Base-by-base conservation (phyloP, 2,329 filamentous ascomycete genomes). In the Lecanicillium sp. region DNA sequence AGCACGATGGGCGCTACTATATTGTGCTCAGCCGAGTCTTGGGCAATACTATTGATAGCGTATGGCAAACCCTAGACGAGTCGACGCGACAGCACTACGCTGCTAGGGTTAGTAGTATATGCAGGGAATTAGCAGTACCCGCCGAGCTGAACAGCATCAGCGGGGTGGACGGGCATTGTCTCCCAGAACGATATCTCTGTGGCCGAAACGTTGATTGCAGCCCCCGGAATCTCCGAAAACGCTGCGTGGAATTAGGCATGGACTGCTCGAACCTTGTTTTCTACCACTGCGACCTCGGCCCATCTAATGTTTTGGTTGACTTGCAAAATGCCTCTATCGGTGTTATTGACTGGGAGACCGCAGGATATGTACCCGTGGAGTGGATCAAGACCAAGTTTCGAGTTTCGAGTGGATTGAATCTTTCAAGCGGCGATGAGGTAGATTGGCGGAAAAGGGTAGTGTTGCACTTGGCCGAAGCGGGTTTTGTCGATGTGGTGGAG, bases 341-440 rank as follows among this genome's bases (percentile, higher is more conserved):
- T 2, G 52, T 57, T 14, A 55, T 58, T 17, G 50, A 58, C 32
- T 58, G 51, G 53, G 54, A 59, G 37, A 47, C 45, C 31, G 51
- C 53, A 29, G 53, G 55, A 3, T 58, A 48, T 30, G 44, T 57
- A n/a, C 53, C 55, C 3, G 45, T 27, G 8, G 52, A 54, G 34
- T 60, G 51, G 52, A 48, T 59, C n/a, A 43, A 51, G 38, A 59
- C 54, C 4, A 58, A 58, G 37, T 57, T 57, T 40, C 45, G 48
- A 31, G 22, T 58, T n/a, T 56, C 50, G 6, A 34, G 38, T 15
- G 54, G 52, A n/a, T 43, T 58, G 49, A 45, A 57, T 41, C 47
- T 57, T 19, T 36, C 27, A 11, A 35, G 33, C 36, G 40, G 34
- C 13, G 34, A 37, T 22, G 20, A 19, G 29, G 9, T 22, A 4